These are phyloP conservation scores for Fusarium sp. DNA, from an alignment of 2,329 filamentous ascomycete genomes.

Conservation along the genomic window DNA sequence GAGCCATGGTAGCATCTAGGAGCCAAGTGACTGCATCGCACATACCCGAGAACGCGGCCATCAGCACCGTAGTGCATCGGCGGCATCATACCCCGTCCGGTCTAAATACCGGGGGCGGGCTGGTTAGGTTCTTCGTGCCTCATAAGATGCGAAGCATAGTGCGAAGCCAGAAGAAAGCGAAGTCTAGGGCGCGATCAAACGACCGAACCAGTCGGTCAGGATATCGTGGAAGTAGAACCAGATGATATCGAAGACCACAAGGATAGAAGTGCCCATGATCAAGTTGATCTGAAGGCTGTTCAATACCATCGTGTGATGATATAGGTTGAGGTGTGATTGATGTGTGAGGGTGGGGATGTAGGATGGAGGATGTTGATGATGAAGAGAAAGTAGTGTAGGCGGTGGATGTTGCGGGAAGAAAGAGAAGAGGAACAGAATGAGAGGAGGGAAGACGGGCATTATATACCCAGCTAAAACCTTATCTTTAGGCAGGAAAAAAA, in stretches of 20 bases:
- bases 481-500: not conserved
- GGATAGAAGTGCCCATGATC: not conserved
- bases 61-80: too few species aligned
- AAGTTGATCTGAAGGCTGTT: rapidly evolving
- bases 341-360: too few species aligned
- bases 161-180: not conserved
- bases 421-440: not conserved
- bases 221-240: not conserved
- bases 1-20: too few species aligned
- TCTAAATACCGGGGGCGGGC: rapidly evolving
- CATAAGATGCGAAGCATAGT: too few species aligned
- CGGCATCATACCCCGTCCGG: rapidly evolving
- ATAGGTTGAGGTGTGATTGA: not conserved
- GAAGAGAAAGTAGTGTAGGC: not conserved
- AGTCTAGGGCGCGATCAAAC: not conserved
- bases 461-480: not conserved
- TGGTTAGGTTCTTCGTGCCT: too few species aligned
- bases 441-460: not conserved
- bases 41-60: rapidly evolving
- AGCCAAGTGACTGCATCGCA: too few species aligned
- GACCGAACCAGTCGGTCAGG: not conserved
- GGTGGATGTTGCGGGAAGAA: not conserved
- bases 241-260: not conserved
- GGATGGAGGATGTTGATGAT: not conserved
- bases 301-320: not conserved